Base-by-base conservation (phyloP, 768 basidiomycete genomes). In the Mycena indigotica region DNA sequence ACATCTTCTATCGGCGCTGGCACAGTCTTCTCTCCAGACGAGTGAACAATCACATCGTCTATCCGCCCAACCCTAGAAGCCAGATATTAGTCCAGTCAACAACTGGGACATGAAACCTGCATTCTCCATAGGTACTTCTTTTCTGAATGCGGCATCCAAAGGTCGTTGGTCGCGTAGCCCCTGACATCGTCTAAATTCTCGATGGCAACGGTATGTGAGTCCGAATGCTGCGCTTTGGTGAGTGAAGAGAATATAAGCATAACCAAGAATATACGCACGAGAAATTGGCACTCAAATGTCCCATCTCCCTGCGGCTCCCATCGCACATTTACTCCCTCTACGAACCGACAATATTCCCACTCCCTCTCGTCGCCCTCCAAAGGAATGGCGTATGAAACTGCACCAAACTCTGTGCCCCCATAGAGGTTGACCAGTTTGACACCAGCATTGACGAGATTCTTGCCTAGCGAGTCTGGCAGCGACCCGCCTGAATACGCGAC, bases 101-200 rank as follows among this genome's bases (percentile, higher is more conserved):
- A 21, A 39, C 4, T 28, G 2, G 53, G 44, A 4, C 10, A 56
- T 44, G 16, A 21, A 12, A 63, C 70, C 15, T 53, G 80, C 78
- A 80, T 67, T 63, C 73, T 80, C 70, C 75, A 83, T n/a, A 77
- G 64, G 15, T 71, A 66, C 3, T 71, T 63, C 10, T 75, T 73
- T 5, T 73, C 76, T 1, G 81, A 78, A 57, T 83, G 81, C 24
- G 68, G 70, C 29, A 73, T 53, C 58, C 76, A 79, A 5, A 79
- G 62, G 65, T 82, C 81, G 2, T 72, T 74, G 12, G 74, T 80
- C 1, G 74, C 74, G 48, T 80, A 81, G 13, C 80, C 80, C 39
- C 62, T 66, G 4, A 69, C 66, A 56, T 74, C 72, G 4, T 55
- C 50, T 38, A 76, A 46, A 30, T 81, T 70, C 12, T 62, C 64